Base-by-base conservation (phyloP, 306 rosid genomes). In the Arachis stenosperma region DNA sequence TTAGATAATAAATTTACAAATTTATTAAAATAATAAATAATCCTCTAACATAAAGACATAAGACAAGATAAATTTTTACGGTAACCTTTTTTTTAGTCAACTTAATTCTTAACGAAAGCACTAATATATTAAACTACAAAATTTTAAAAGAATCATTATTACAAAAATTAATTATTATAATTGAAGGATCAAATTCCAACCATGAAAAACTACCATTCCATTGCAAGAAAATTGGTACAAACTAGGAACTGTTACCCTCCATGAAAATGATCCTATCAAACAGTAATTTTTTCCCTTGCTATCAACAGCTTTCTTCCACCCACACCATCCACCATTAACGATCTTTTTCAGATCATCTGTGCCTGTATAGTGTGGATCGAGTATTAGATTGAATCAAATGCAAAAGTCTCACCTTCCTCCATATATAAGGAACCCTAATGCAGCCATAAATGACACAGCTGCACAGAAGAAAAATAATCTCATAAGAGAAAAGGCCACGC, bases 231-330 rank as follows among this genome's bases (percentile, higher is more conserved):
- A 17, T 17, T 17, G 17, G 17, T 17, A 17, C 17, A 17, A 17
- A 17, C 17, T 17, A 17, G 17, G 17, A 42, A 64, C 29, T 37
- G 66, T 44, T 73, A 17, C 47, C 43, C 9, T 70, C 37, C 54
- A 30, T 11, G 30, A 55, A 61, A 61, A 42, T 27, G 7, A 60
- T 36, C 58, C 52, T 42, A 69, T 84, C 76, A 94, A 67, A 94
- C 98, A 94, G 86, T 91, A 94, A 62, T 82, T 82, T 58, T 71
- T 88, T 65, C 97, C 97, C 81, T 86, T 94, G 90, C 74, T 89
- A 80, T 94, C 97, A 10, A 94, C 96, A 17, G 98, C 86, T 75
- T 91, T 91, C 81, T 94, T 94, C 98, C 98, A 94, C 15, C 92
- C 97, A 83, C 96, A 89, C 98, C 98, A 94, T 36, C 98, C 97